Conservation (phyloP, 129 eudicot species). For the Dittrichia graveolens region DNA sequence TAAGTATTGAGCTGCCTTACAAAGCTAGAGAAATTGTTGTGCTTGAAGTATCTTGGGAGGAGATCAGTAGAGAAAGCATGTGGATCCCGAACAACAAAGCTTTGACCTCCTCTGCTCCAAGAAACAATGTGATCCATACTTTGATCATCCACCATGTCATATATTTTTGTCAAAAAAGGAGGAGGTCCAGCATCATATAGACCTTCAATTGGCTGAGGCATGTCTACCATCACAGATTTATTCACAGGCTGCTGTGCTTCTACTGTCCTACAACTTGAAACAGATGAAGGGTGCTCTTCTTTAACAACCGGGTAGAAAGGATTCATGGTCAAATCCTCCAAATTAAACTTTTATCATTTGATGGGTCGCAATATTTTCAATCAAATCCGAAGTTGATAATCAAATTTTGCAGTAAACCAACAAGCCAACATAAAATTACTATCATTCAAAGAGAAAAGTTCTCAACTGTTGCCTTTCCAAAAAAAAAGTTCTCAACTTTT, state of each 20-base stretch:
- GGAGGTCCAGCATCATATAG: conserved; percentile 68
- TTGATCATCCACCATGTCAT: conserved; percentile 75
- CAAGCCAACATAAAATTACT: conserved; percentile 18
- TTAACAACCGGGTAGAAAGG: conserved; percentile 49
- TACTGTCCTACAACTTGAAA: conserved; percentile 15
- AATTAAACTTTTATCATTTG: not conserved
- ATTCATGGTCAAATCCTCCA: conserved; percentile 42
- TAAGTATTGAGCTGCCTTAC: conserved; percentile 92
- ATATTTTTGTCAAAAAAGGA: conserved; percentile 79
- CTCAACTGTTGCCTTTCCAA: no score
- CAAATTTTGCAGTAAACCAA: conserved; percentile 5
- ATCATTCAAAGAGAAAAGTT: not conserved
- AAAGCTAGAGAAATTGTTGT: conserved; percentile 85
- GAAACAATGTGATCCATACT: conserved; percentile 55
- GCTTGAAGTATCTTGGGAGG: conserved; percentile 91
- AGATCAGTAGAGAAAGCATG: conserved; percentile 61
- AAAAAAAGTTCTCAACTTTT: not conserved
- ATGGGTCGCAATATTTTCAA: conserved; percentile 25
- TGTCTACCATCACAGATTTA: conserved; percentile 18
- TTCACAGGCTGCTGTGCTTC: conserved; percentile 22
- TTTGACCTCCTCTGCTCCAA: conserved; percentile 74
- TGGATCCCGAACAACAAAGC: conserved; percentile 93
- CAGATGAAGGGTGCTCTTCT: conserved; percentile 53
- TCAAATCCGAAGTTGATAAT: conserved; percentile 27
- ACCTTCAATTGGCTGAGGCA: conserved; percentile 78